Percentiles rank a stretch among this genome's conserved stretches.
phyloP scores from a whole-genome alignment of 2,329 filamentous ascomycete genomes.

The Phoma sp. region DNA sequence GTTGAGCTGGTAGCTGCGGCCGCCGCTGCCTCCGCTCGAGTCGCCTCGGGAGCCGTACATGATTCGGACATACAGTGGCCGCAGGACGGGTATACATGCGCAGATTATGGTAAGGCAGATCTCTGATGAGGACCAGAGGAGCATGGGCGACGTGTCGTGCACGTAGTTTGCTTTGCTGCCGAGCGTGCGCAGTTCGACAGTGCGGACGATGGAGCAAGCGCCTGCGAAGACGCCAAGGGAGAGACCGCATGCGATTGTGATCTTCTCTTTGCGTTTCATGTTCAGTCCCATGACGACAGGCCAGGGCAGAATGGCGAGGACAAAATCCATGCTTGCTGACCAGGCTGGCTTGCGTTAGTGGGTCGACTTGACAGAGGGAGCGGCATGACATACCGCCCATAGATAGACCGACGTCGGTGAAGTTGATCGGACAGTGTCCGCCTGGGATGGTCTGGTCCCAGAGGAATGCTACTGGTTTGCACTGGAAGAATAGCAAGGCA shows the following conservation, averaged over 20 bases:
- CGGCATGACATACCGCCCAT: conserved; percentile 29
- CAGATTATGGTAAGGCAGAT: conserved; percentile 58
- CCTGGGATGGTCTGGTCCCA: conserved; percentile 37
- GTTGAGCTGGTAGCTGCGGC: conserved; percentile 30
- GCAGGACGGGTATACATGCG: conserved; percentile 58
- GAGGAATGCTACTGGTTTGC: conserved; percentile 32
- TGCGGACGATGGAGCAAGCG: conserved; percentile 41
- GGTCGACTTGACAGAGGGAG: neutral
- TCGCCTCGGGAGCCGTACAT: conserved; percentile 29
- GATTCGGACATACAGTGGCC: conserved; percentile 50
- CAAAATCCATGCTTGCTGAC: conserved; percentile 45
- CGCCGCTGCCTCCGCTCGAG: conserved; percentile 18
- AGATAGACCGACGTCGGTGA: conserved; percentile 34
- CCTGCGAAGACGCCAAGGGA: conserved; percentile 42
- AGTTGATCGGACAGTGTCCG: conserved; percentile 37
- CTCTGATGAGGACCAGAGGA: conserved; percentile 46
- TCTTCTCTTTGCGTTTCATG: conserved; percentile 45
- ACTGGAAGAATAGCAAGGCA: conserved; percentile 36
- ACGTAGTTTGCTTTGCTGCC: conserved; percentile 39
- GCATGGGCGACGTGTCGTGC: conserved; percentile 40
- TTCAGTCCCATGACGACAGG: conserved; percentile 42
- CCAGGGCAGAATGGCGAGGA: conserved; percentile 45
- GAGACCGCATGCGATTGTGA: conserved; percentile 40
- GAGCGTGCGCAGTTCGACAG: conserved; percentile 37
- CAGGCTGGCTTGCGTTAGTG: conserved; percentile 28